A percentile compares a stretch with the other conserved stretches of the same genome.
Evolutionary conservation across 495 filamentous ascomycete genomes (phyloP).

Genomic region (Aspergillus saccharolyticus): DNA sequence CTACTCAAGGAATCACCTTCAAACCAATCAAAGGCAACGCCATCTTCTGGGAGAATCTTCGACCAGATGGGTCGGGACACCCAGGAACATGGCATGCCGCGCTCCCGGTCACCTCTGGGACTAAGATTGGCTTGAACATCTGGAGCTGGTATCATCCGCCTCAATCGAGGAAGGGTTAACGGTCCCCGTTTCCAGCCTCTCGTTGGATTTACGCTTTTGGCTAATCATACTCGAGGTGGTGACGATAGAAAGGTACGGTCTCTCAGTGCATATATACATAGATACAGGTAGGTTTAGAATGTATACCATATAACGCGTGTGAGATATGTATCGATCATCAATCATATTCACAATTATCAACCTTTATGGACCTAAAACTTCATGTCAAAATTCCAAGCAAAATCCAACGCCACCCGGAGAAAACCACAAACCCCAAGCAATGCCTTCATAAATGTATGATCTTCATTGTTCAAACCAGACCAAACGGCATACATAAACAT

Average conservation of each 20-base stretch:
- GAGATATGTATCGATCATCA: constrained; percentile 2
- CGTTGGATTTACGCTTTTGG: background rate
- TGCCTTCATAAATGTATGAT: background rate
- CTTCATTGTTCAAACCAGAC: background rate
- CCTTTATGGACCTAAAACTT: too few species aligned
- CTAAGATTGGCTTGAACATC: constrained; percentile 79
- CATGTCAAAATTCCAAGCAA: background rate
- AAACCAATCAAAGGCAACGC: constrained; percentile 64
- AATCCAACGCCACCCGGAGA: background rate
- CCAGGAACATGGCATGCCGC: constrained; percentile 65
- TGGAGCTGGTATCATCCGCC: constrained; percentile 54
- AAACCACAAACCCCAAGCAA: background rate
- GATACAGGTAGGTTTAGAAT: background rate
- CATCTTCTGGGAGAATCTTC: constrained; percentile 72
- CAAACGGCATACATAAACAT: background rate
- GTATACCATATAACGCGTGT: constrained; percentile 1
- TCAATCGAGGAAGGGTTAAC: constrained; percentile 14
- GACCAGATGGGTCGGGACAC: constrained; percentile 57
- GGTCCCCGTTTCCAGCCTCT: background rate
- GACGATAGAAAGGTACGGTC: background rate
- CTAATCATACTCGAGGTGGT: background rate
- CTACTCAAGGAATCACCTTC: constrained; percentile 54
- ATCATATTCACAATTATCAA: constrained; percentile 2
- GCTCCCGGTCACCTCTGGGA: constrained; percentile 59
- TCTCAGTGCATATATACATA: background rate